These are phyloP conservation scores for Lactarius evosmus DNA, from an alignment of 768 basidiomycete genomes.

Conservation along the genomic window DNA sequence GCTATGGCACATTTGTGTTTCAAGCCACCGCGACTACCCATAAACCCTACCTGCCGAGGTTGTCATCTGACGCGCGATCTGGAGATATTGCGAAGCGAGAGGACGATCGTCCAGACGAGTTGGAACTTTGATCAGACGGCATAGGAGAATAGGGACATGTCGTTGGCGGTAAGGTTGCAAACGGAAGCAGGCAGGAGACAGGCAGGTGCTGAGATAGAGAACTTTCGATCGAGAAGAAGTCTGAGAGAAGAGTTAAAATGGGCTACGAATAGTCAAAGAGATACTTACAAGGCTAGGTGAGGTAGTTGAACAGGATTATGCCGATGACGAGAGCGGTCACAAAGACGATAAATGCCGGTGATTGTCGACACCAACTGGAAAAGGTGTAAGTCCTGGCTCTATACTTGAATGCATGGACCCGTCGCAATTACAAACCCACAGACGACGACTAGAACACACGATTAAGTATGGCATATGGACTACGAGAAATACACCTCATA, in stretches of 20 bases:
- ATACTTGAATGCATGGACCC: slow-evolving; percentile 33
- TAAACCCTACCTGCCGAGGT: slow-evolving; percentile 94
- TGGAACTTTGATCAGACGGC: slow-evolving; percentile 87
- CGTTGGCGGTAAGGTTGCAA: slow-evolving; percentile 67
- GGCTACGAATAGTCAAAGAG: slow-evolving; percentile 1
- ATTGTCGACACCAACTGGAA: slow-evolving; percentile 84
- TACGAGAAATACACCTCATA: slow-evolving; percentile 51
- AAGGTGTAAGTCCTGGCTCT: slow-evolving; percentile 11
- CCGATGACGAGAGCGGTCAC: slow-evolving; percentile 81
- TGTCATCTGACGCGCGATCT: slow-evolving; percentile 91
- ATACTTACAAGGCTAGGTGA: slow-evolving; percentile 75
- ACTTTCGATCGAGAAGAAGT: slow-evolving; percentile 49
- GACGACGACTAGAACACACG: slow-evolving; percentile 70
- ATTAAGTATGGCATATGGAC: slow-evolving; percentile 15
- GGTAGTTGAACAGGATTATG: slow-evolving; percentile 76
- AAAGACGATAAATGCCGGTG: slow-evolving; percentile 97
- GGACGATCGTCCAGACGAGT: slow-evolving; percentile 89
- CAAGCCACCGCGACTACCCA: slow-evolving; percentile 86
- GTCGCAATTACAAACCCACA: slow-evolving; percentile 99
- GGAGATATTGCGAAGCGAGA: slow-evolving; percentile 89
- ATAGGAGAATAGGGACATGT: slow-evolving; percentile 82
- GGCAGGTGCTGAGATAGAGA: slow-evolving; percentile 47
- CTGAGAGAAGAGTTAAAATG: slow-evolving; percentile 36
- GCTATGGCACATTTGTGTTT: slow-evolving; percentile 76
- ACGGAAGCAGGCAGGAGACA: slow-evolving; percentile 67